Evolutionary conservation across 352 stramenopile species (phyloP), one percentile per base, ranked within the genome.

Genomic region (Pythium aphanidermatum): DNA sequence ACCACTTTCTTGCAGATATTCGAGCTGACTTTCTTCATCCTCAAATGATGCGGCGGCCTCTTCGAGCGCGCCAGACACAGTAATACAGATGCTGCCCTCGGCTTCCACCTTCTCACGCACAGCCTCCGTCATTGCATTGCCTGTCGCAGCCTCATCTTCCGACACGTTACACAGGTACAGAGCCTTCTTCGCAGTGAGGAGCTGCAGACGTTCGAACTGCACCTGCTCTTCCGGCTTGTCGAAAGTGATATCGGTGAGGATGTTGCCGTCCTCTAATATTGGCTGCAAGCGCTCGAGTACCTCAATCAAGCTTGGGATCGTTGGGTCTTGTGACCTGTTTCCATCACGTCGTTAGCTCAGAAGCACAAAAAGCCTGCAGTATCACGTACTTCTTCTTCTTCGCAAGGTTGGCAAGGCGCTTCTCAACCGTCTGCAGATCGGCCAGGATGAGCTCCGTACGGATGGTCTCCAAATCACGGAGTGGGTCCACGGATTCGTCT

Each of bases 111-210:
- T 63, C 37, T 73, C 51, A 23, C 65, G 69, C 34, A 92, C 82
- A 1, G 69, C 74, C 28, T 95, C 64, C 0, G 92, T 96, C 83
- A 98, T 94, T 14, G 77, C 89, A 50, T 98, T 98, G 14, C 95
- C 95, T 7, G 49, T 76, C 0, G 91, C 94, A 10, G 98, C 79
- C 59, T 98, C 94, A 26, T 83, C 71, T 60, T 98, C 93, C 26
- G 88, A 96, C 23, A 99, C 95, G 66, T 99, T 99, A 46, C 89
- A 96, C 34, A 97, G 76, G 63, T 98, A 99, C 48, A 99, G 91
- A 41, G 97, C 96, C 44, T 95, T 95, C 67, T 98, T 98, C 31
- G 83, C 63, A 13, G 95, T 96, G 26, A 95, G 54, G 7, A 95
- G 53, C 58, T 94, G 77, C 30, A 96, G 55, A 14, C 75, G 78